Evolutionary conservation across 1,284 basidiomycete genomes (phyloP).

Genomic region (Puccinia polysora): DNA sequence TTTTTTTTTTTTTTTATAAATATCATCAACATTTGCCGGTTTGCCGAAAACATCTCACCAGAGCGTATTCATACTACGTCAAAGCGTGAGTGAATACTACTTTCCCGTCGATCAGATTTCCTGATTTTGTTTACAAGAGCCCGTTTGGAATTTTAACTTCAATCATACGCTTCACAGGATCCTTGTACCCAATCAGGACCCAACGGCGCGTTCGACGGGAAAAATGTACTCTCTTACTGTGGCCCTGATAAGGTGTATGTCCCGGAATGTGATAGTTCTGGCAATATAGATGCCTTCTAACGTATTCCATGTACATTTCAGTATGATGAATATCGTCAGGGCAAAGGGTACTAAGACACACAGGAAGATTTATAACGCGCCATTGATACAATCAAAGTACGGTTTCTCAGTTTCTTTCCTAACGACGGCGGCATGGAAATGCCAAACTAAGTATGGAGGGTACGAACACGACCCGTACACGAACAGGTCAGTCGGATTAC

Average conservation of each 20-base stretch:
- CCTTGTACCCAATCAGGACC: slow-evolving; percentile 28
- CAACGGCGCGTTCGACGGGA: slow-evolving; percentile 17
- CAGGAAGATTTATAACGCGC: slow-evolving; percentile 25
- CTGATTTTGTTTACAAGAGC: too few relatives aligned
- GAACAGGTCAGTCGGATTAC: slow-evolving; percentile 18
- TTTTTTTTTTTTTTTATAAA: too few relatives aligned
- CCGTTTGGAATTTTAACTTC: background rate
- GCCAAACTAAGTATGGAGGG: slow-evolving; percentile 35
- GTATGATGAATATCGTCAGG: slow-evolving; percentile 43
- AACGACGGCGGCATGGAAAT: slow-evolving; percentile 36
- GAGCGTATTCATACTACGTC: background rate
- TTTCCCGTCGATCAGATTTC: too few relatives aligned
- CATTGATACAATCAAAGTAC: slow-evolving; percentile 33
- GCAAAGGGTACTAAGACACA: slow-evolving; percentile 31
- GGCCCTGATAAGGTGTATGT: slow-evolving; percentile 33
- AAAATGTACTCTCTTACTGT: slow-evolving; percentile 29
- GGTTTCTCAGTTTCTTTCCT: slow-evolving; percentile 32
- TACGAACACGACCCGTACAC: slow-evolving; percentile 40
- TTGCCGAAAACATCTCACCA: background rate
- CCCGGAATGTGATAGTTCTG: background rate
- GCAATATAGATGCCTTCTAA: background rate
- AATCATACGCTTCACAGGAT: slow-evolving; percentile 16
- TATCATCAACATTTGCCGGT: too few relatives aligned
- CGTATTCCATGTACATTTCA: background rate
- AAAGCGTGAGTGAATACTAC: too few relatives aligned